Conservation (phyloP, 495 filamentous ascomycete species). For the Neurospora cerealis region DNA sequence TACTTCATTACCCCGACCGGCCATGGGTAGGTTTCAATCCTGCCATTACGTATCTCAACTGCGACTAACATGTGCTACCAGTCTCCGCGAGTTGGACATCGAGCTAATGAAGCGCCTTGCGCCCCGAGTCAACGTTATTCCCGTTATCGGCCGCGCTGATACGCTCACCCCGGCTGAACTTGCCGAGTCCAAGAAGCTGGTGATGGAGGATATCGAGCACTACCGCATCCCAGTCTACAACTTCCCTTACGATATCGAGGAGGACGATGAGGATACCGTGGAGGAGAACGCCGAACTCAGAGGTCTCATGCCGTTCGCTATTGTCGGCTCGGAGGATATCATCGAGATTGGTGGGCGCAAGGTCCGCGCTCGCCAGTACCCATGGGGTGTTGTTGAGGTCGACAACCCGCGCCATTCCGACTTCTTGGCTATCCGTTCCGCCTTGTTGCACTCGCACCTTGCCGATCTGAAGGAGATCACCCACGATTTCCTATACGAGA, state of each 20-base stretch:
- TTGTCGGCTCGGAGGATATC: constrained; percentile 92
- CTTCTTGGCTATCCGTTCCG: constrained; percentile 94
- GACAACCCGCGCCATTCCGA: constrained; percentile 98
- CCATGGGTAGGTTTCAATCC: constrained; percentile 57
- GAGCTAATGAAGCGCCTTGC: constrained; percentile 99
- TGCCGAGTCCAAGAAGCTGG: constrained; percentile 96
- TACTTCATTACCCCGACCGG: constrained; percentile 99
- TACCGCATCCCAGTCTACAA: constrained; percentile 99
- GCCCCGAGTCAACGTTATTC: constrained; percentile 96
- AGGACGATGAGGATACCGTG: constrained; percentile 98
- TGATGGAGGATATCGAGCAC: constrained; percentile 99
- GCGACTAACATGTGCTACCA: constrained; percentile 25
- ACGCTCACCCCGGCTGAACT: constrained; percentile 93
- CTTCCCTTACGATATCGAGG: constrained; percentile 99
- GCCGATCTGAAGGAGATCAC: constrained; percentile 99
- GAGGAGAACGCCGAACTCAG: constrained; percentile 97
- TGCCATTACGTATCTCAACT: neutral
- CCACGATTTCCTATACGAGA: constrained; percentile 98
- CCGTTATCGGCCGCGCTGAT: constrained; percentile 96
- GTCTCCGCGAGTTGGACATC: constrained; percentile 96
- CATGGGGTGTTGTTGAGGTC: constrained; percentile 97
- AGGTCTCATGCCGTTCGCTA: constrained; percentile 96
- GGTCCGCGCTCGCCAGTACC: constrained; percentile 92
- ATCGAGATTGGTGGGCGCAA: constrained; percentile 87
- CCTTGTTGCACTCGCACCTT: constrained; percentile 91